Evolutionary conservation across 129 eudicot genomes (phyloP), one percentile per base, ranked within the genome.

Genomic region (Tagetes patula): DNA sequence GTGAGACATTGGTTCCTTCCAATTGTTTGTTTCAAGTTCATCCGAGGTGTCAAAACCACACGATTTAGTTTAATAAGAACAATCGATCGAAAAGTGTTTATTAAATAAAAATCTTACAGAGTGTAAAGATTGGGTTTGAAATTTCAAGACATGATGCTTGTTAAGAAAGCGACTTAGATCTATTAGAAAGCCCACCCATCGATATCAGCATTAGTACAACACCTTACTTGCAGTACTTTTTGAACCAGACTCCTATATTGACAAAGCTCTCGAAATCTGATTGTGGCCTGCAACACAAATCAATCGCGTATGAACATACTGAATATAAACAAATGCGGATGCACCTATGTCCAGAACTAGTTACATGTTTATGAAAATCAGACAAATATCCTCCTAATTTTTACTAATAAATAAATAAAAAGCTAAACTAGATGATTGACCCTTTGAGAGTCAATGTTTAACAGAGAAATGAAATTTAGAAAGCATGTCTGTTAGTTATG

Each of bases 181-280:
- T 27, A 56, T 56, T 1, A 31, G 2, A 56, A 31, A 58, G 13
- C 39, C 40, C 64, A 32, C 14, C 40, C 11, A 8, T 34, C 13
- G 30, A 60, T 8, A 30, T 55, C 42, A 4, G 13, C 42, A 34
- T n/a, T 7, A 37, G 30, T 56, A 2, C 37, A 27, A 62, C 71
- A 68, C 43, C 38, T 61, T 76, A 87, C 65, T 20, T 54, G 34
- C 92, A 87, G 58, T 93, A 86, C 81, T 87, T 93, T 67, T 87
- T 93, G 86, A 93, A 93, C 98, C 98, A 93, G 40, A 90, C 84
- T 85, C 92, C 98, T 53, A 90, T 83, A 47, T 93, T 93, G 32
- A 93, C 88, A 69, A 84, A 93, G 96, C 96, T 90, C 74, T 93
- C 98, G 34, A 84, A 93, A 75, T 93, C 98, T 11, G 98, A 87